phyloP scores from a whole-genome alignment of 116 monocot genomes.

The Posidonia oceanica region DNA sequence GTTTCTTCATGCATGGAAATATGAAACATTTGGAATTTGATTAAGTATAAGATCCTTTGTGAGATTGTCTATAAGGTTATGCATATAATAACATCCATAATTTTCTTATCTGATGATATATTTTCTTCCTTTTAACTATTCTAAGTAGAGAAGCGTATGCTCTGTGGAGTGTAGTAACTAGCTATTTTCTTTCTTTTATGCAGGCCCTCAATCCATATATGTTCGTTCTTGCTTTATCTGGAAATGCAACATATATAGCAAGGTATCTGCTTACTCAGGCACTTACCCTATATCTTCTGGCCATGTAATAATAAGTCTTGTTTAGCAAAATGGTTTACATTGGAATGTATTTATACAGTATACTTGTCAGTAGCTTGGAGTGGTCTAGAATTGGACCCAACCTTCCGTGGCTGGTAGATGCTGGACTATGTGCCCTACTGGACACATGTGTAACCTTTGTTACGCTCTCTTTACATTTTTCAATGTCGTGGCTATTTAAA shows the following conservation, averaged over 20 bases:
- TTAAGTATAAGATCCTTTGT: no score
- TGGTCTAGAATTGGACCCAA: conserved; percentile 67
- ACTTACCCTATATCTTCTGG: neutral
- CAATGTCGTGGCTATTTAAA: neutral
- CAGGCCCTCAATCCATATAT: conserved; percentile 76
- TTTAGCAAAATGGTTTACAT: neutral
- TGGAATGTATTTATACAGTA: conserved; percentile 37
- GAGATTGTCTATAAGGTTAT: no score
- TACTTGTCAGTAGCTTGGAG: conserved; percentile 67
- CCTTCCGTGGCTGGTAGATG: conserved; percentile 84
- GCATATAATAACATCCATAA: no score
- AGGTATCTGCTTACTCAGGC: conserved; percentile 29
- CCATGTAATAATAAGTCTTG: neutral
- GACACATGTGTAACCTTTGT: conserved; percentile 81
- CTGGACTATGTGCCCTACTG: conserved; percentile 68
- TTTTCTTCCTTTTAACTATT: conserved; percentile 5
- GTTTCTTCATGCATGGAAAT: no score
- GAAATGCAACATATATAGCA: conserved; percentile 79
- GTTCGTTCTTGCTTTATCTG: conserved; percentile 73
- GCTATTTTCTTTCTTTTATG: neutral
- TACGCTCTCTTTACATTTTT: neutral
- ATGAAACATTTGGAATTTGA: no score
- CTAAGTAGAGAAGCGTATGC: neutral
- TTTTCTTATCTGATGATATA: neutral
- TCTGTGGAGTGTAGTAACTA: neutral